Conservation (phyloP, 768 basidiomycete genomes). For the Calocybe indica region DNA sequence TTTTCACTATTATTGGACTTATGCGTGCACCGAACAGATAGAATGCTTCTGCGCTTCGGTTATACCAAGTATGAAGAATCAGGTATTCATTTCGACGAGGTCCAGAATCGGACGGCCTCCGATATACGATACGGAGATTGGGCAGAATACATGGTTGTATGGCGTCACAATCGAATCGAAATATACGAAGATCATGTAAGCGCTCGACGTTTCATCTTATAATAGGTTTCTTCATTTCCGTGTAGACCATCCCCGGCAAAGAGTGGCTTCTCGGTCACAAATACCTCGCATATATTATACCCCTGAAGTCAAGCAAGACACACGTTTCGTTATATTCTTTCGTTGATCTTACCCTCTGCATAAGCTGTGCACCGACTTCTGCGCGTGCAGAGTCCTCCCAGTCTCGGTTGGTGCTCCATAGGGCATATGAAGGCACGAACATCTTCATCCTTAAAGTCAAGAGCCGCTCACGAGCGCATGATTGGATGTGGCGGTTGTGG, state of each 20-base stretch:
- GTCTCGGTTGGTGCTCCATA: conserved; percentile 42
- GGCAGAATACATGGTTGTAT: conserved; percentile 83
- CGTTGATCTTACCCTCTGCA: conserved; percentile 77
- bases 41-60: conserved; percentile 81
- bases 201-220: conserved; percentile 1
- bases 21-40: conserved; percentile 43
- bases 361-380: conserved; percentile 57
- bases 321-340: conserved; percentile 83
- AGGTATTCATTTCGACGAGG: conserved; percentile 55
- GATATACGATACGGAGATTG: conserved; percentile 60
- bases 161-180: conserved; percentile 74
- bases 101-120: conserved; percentile 55
- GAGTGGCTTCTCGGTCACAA: conserved; percentile 70
- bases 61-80: conserved; percentile 53
- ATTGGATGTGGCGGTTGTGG: conserved; percentile 93
- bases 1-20: conserved; percentile 1
- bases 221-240: conserved; percentile 2
- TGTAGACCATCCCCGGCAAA: conserved; percentile 55
- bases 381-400: conserved; percentile 31
- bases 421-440: conserved; percentile 62
- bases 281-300: conserved; percentile 73
- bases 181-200: conserved; percentile 82
- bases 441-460: conserved; percentile 85
- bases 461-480: conserved; percentile 69
- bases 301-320: conserved; percentile 57